phyloP scores from a whole-genome alignment of 78 protist species.

The Protostelium mycophagum region DNA sequence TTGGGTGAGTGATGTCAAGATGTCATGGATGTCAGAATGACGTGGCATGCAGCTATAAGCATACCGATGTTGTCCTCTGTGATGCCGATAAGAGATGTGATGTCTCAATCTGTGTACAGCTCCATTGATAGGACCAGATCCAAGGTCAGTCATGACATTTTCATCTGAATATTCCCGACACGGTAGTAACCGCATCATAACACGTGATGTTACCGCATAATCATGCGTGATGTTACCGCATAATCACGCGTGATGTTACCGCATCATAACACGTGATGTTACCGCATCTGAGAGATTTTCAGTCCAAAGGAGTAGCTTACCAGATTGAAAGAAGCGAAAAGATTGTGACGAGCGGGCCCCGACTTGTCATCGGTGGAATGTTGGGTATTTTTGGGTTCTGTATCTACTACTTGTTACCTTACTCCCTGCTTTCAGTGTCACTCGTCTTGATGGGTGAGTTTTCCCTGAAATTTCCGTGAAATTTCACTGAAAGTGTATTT shows the following conservation, averaged over 20 bases:
- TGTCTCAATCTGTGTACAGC: background rate
- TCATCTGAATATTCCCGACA: no score
- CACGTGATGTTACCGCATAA: conserved; percentile 79
- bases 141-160: background rate
- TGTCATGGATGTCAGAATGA: no score
- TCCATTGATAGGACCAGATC: background rate
- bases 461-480: background rate
- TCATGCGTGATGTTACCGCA: conserved; percentile 71
- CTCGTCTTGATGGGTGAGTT: background rate
- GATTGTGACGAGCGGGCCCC: conserved; percentile 9
- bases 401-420: conserved; percentile 86
- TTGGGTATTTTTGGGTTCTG: conserved; percentile 63
- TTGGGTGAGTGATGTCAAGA: background rate
- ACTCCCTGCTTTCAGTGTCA: conserved; percentile 61
- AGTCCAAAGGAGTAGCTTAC: conserved; percentile 60
- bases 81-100: background rate
- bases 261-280: conserved; percentile 69
- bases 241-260: conserved; percentile 61
- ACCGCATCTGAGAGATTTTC: conserved; percentile 59
- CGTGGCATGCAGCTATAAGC: background rate
- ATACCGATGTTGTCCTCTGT: background rate
- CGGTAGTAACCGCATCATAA: no score
- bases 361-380: conserved; percentile 56
- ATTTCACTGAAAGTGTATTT: no score
- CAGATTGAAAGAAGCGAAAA: conserved; percentile 62